Conservation (phyloP, 257 asterid genomes). For the Solanum pinnatisectum region DNA sequence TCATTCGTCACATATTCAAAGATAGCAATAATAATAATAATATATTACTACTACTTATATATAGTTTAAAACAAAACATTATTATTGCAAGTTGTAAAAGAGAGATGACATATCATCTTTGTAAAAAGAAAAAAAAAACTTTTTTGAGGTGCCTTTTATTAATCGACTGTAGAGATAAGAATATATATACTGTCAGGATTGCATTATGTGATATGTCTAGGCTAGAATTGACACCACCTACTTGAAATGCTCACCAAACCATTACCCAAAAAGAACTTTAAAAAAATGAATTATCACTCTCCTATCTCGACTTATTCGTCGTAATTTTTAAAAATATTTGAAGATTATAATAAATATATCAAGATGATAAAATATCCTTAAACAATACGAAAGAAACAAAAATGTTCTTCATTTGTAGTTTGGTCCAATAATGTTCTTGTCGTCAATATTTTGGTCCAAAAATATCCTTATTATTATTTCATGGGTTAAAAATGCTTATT, state of each 20-base stretch:
- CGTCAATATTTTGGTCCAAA: no score
- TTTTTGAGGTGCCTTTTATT: no score
- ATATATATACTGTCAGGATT: no score
- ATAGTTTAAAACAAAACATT: not conserved
- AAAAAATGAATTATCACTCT: not conserved
- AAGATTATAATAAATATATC: no score
- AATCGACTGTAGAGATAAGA: not conserved
- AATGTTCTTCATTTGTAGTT: no score
- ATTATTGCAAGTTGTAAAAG: not conserved
- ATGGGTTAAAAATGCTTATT: no score
- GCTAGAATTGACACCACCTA: not conserved
- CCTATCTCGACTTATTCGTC: no score
- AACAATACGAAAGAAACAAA: no score
- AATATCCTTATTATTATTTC: no score
- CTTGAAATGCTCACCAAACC: not conserved
- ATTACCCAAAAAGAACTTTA: not conserved
- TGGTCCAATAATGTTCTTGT: no score
- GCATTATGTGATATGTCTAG: not conserved
- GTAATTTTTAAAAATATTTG: no score
- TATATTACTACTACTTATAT: not conserved
- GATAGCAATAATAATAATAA: not conserved
- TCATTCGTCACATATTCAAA: not conserved
- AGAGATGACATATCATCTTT: not conserved
- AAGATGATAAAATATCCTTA: no score
- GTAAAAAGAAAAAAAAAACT: accelerated